Evolutionary conservation across 176 grass and related monocot genomes (phyloP), one percentile per base, ranked within the genome.

Genomic region (Tillandsia leiboldiana): DNA sequence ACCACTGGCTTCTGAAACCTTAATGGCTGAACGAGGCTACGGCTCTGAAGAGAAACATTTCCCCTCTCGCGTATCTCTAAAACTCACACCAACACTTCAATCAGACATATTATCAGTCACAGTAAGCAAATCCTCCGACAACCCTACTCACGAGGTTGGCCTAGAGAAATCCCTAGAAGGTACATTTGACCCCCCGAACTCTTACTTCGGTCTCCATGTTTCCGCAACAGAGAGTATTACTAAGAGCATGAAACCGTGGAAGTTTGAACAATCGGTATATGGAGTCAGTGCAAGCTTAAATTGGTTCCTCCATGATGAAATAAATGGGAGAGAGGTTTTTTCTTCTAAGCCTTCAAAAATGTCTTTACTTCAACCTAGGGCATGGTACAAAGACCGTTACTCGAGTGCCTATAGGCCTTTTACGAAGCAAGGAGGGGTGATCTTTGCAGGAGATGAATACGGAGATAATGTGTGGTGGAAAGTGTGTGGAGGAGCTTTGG

Each of bases 391-490:
- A 50, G 87, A 99, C 72, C 79, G 89, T 24, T 93, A 93, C 69
- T 80, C 87, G 0, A 99, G 67, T 64, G 86, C 20, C 0, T 80
- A 82, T 70, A 80, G 84, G 15, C 94, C 89, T 0, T 93, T 99
- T 74, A 99, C 94, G 0, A 99, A 91, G 63, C 74, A 93, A 50
- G 89, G 87, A 0, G 89, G 89, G 1, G 57, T 90, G 51, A 80
- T 99, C 61, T 99, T 99, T 61, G 87, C 84, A 3, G 56, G 83
- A n/a, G 94, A 93, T 51, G 94, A 93, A 18, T 99, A 99, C 9
- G 84, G 94, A 51, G 94, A 93, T 20, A 93, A 82, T 26, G 87
- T 99, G 6, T 81, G 69, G 72, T 93, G 94, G 94, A 99, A 99
- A 53, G 64, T 99, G 33, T 84, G 82, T 15, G 54, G 64, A 28